These are phyloP conservation scores for Phlyctochytrium arcticum DNA, from an alignment of 192 early-diverging fungal species.

Conservation along the genomic window DNA sequence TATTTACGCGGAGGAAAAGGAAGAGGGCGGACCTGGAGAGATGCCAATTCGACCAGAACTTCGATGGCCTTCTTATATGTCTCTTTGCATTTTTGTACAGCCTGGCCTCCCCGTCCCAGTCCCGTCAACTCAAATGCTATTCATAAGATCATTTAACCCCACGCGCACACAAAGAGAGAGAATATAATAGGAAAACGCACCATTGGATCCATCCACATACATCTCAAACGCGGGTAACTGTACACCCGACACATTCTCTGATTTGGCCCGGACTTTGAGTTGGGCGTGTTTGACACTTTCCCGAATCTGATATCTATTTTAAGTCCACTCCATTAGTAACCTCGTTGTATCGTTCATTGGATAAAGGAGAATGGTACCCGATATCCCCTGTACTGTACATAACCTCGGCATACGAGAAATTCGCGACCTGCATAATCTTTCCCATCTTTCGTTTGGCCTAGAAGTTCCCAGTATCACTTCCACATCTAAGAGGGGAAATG, in stretches of 20 bases:
- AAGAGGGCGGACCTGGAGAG: constrained; percentile 69
- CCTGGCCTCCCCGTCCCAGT: constrained; percentile 95
- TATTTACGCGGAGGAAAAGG: background rate
- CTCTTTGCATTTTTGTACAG: constrained; percentile 90
- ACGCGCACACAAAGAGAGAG: too few species aligned
- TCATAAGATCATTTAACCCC: too few species aligned
- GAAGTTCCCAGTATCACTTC: background rate
- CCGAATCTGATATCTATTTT: constrained; percentile 86
- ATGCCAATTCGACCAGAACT: constrained; percentile 96
- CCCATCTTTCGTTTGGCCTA: constrained; percentile 98
- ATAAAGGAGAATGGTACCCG: constrained; percentile 48
- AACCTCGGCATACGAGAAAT: constrained; percentile 97
- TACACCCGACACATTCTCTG: constrained; percentile 98
- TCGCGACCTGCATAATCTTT: constrained; percentile 95
- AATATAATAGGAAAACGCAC: too few species aligned
- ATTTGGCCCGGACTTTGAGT: constrained; percentile 84
- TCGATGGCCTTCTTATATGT: constrained; percentile 93
- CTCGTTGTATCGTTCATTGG: background rate
- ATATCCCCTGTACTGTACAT: constrained; percentile 97
- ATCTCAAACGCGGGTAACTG: constrained; percentile 91
- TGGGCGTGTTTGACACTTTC: constrained; percentile 90
- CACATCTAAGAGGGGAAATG: too few species aligned
- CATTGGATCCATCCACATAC: constrained; percentile 82
- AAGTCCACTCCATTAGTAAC: background rate
- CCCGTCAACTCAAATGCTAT: constrained; percentile 95